These are phyloP conservation scores for Botrytis paeoniae DNA, from an alignment of 2,329 filamentous ascomycete species.

Conservation along the genomic window DNA sequence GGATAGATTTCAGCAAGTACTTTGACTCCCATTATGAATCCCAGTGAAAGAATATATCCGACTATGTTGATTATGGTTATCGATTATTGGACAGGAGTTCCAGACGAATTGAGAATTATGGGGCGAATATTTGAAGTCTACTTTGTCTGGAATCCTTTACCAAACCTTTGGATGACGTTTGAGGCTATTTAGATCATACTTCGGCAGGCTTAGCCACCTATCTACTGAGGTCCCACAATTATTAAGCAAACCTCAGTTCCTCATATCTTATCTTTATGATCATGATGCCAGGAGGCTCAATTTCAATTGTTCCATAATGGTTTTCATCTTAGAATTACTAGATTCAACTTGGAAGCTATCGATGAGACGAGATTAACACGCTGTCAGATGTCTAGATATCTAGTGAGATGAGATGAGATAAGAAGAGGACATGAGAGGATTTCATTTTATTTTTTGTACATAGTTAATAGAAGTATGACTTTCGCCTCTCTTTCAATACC, in stretches of 20 bases:
- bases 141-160: too few relatives aligned
- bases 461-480: neutral
- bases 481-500: neutral
- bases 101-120: too few relatives aligned
- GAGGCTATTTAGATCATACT: neutral
- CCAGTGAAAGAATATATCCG: fast-evolving
- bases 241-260: neutral
- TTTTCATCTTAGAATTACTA: neutral
- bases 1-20: neutral
- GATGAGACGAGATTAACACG: neutral
- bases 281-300: too few relatives aligned
- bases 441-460: neutral
- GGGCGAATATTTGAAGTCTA: too few relatives aligned
- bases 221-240: neutral
- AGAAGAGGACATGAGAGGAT: neutral
- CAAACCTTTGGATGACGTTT: too few relatives aligned
- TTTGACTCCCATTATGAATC: fast-evolving
- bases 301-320: too few relatives aligned
- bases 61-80: neutral
- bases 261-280: neutral
- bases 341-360: neutral
- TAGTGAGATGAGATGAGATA: neutral
- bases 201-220: fast-evolving
- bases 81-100: too few relatives aligned
- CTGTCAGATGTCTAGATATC: neutral